Evolutionary conservation across 768 basidiomycete genomes (phyloP).

Genomic region (Leccinum imitatum): DNA sequence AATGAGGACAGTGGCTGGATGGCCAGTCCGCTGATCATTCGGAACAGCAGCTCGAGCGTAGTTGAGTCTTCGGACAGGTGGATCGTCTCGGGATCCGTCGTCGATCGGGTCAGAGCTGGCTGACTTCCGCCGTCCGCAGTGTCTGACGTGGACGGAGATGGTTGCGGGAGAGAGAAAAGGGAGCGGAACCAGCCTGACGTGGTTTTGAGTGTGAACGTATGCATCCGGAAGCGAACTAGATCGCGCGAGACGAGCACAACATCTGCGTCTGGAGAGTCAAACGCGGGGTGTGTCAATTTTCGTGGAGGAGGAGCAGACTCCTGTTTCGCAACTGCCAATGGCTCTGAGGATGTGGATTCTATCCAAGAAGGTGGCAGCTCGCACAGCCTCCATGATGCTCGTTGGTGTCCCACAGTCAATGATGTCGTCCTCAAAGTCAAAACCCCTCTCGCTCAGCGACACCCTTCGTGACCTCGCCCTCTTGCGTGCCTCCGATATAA

Average conservation of each 20-base stretch:
- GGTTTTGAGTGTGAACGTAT: slow-evolving; percentile 56
- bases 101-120: slow-evolving; percentile 11
- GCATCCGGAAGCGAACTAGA: slow-evolving; percentile 44
- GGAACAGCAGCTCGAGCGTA: slow-evolving; percentile 55
- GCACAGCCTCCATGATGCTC: neutral
- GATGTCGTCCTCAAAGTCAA: slow-evolving; percentile 33
- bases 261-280: slow-evolving; percentile 55
- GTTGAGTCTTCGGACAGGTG: slow-evolving; percentile 56
- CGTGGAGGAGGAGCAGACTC: neutral
- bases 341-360: slow-evolving; percentile 8
- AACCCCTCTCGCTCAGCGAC: slow-evolving; percentile 52
- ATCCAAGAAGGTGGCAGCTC: neutral
- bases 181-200: slow-evolving; percentile 59
- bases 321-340: neutral
- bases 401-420: slow-evolving; percentile 10
- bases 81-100: slow-evolving; percentile 37
- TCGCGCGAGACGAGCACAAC: slow-evolving; percentile 47
- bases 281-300: slow-evolving; percentile 44
- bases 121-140: neutral
- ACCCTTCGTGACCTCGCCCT: slow-evolving; percentile 73
- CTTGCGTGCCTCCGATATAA: slow-evolving; percentile 56
- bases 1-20: too few species aligned
- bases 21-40: slow-evolving; percentile 40
- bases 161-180: slow-evolving; percentile 59
- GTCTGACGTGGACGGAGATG: neutral